Evolutionary conservation across 257 asterid genomes (phyloP).

Genomic region (Scutellaria galericulata): DNA sequence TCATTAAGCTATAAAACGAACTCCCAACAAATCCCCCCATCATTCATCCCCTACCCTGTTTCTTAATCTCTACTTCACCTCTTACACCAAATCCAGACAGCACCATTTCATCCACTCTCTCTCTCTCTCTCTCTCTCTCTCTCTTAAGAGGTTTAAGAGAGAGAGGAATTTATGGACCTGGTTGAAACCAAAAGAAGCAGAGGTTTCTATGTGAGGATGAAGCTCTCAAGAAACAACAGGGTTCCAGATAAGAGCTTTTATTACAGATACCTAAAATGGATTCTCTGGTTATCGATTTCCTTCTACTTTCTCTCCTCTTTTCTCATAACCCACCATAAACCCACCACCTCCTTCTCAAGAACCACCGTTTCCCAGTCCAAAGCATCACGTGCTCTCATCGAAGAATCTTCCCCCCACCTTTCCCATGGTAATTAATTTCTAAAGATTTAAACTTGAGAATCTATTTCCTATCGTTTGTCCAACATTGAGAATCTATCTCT

Average conservation of each 20-base stretch:
- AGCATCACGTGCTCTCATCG: conserved; percentile 71
- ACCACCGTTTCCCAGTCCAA: conserved; percentile 51
- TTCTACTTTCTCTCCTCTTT: conserved; percentile 66
- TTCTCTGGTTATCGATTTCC: conserved; percentile 68
- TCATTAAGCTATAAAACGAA: conserved; percentile 56
- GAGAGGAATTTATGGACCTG: conserved; percentile 34
- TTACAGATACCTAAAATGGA: conserved; percentile 68
- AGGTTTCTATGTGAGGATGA: conserved; percentile 78
- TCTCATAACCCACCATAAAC: conserved; percentile 51
- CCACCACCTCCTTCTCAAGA: conserved; percentile 44
- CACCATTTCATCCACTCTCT: conserved; percentile 47
- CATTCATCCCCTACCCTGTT: conserved; percentile 36
- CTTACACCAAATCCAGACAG: conserved; percentile 56
- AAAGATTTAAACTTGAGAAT: background rate
- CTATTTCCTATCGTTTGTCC: background rate
- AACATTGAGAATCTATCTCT: background rate
- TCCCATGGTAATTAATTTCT: conserved; percentile 4
- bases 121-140: conserved; percentile 24
- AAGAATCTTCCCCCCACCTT: conserved; percentile 37
- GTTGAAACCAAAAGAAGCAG: conserved; percentile 48
- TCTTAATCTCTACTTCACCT: conserved; percentile 57
- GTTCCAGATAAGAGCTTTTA: conserved; percentile 36
- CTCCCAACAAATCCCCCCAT: conserved; percentile 48
- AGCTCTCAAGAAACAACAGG: conserved; percentile 41
- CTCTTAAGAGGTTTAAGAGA: conserved; percentile 41